These are phyloP conservation scores for Omphalea diandra DNA, from an alignment of 441 rosid genomes.

Conservation along the genomic window DNA sequence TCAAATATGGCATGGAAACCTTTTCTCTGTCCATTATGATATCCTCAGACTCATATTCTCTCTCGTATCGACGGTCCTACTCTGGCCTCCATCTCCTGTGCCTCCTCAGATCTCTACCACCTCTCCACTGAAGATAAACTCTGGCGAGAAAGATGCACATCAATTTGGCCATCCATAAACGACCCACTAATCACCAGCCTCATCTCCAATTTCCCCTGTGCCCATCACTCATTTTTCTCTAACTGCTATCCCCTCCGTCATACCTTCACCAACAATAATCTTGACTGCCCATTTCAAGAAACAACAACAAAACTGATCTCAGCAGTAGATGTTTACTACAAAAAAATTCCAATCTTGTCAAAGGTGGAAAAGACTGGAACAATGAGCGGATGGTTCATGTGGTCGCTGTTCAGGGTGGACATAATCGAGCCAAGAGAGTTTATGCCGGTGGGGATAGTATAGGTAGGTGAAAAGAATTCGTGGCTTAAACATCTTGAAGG, in stretches of 20 bases:
- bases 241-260: slow-evolving; percentile 55
- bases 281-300: neutral
- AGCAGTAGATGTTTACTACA: slow-evolving; percentile 66
- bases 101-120: slow-evolving; percentile 48
- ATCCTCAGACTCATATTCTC: slow-evolving; percentile 60
- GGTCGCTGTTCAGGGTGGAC: slow-evolving; percentile 66
- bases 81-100: slow-evolving; percentile 53
- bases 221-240: slow-evolving; percentile 73
- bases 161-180: slow-evolving; percentile 63
- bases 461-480: slow-evolving; percentile 20
- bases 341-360: slow-evolving; percentile 40
- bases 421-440: slow-evolving; percentile 55
- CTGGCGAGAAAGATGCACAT: slow-evolving; percentile 53
- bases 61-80: slow-evolving; percentile 75
- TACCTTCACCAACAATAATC: neutral
- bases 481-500: slow-evolving; percentile 45
- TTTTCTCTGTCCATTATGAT: slow-evolving; percentile 53
- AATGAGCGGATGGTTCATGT: slow-evolving; percentile 48
- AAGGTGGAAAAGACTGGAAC: slow-evolving; percentile 46
- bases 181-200: slow-evolving; percentile 35
- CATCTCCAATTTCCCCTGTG: slow-evolving; percentile 53
- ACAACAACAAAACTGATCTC: slow-evolving; percentile 45
- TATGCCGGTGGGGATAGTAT: slow-evolving; percentile 28
- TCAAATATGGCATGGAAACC: neutral
- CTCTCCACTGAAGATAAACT: slow-evolving; percentile 53